These are phyloP conservation scores for Patellaria atrata DNA, from an alignment of 495 filamentous ascomycete genomes.

Conservation along the genomic window DNA sequence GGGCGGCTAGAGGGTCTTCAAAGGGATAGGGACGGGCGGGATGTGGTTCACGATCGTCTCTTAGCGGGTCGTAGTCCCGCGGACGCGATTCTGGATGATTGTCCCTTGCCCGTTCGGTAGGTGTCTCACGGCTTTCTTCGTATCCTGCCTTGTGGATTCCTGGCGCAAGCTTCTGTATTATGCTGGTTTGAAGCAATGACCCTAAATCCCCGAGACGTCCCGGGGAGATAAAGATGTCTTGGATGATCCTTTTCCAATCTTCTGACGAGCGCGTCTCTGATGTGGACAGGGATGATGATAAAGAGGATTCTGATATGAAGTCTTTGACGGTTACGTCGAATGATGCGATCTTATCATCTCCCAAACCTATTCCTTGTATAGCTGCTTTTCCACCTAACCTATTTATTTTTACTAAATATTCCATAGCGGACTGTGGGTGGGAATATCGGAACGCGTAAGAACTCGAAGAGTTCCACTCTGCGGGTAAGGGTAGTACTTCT, in stretches of 20 bases:
- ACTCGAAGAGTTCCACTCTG: constrained; percentile 60
- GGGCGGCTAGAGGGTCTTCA: constrained; percentile 49
- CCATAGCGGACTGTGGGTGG: constrained; percentile 76
- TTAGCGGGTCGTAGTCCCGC: constrained; percentile 35
- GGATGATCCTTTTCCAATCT: constrained; percentile 32
- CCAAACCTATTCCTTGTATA: constrained; percentile 60
- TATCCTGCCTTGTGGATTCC: constrained; percentile 62
- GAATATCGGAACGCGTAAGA: constrained; percentile 74
- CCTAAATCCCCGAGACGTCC: constrained; percentile 54
- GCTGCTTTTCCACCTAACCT: constrained; percentile 74
- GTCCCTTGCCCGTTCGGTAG: constrained; percentile 24
- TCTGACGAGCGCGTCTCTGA: constrained; percentile 13
- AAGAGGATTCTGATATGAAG: constrained; percentile 50
- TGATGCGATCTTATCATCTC: constrained; percentile 64
- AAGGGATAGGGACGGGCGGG: constrained; percentile 53
- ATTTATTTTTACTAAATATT: constrained; percentile 68
- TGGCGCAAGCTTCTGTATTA: constrained; percentile 70
- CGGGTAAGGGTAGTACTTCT: constrained; percentile 42
- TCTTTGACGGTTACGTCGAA: constrained; percentile 65
- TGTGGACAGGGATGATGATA: constrained; percentile 34
- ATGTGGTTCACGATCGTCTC: constrained; percentile 36
- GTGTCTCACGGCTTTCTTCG: constrained; percentile 34
- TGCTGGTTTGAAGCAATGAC: constrained; percentile 50
- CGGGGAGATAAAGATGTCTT: constrained; percentile 57
- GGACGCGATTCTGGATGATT: constrained; percentile 16